Conservation (phyloP, 129 eudicot genomes). For the Dittrichia graveolens region DNA sequence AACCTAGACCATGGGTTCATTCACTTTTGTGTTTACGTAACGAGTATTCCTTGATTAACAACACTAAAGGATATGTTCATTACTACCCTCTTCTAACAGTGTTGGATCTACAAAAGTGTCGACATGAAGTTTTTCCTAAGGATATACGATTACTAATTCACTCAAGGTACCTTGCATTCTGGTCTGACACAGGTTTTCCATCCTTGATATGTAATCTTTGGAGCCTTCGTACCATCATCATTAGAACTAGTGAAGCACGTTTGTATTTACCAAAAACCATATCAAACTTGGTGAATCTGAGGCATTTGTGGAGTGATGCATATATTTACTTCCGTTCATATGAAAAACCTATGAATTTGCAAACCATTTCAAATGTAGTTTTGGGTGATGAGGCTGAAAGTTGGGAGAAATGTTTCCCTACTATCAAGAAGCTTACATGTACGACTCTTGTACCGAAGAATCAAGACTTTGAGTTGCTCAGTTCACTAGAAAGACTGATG, state of each 20-base stretch:
- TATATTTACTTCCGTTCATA: background rate
- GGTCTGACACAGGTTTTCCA: background rate
- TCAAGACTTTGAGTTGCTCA: background rate
- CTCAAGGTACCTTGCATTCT: constrained; percentile 27
- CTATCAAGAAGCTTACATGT: background rate
- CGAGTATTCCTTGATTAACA: too few relatives aligned
- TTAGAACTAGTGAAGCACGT: fast-evolving
- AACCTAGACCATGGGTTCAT: background rate
- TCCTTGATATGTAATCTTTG: constrained; percentile 9
- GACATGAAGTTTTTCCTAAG: background rate
- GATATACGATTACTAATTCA: constrained; percentile 6
- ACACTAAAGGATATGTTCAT: background rate
- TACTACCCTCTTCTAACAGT: constrained; percentile 15
- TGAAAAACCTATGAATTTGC: constrained; percentile 11
- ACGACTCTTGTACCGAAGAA: too few relatives aligned
- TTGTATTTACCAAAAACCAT: background rate
- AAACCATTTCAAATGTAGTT: background rate
- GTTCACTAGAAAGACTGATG: background rate
- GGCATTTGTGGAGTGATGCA: background rate
- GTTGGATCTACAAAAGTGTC: background rate
- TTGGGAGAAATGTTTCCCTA: constrained; percentile 10
- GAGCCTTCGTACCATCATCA: constrained; percentile 14
- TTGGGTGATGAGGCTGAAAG: background rate
- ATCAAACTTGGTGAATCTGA: constrained; percentile 18
- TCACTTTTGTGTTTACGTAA: background rate